Evolutionary conservation across 169 alveolate genomes (phyloP).

Genomic region (Plasmodium gaboni): DNA sequence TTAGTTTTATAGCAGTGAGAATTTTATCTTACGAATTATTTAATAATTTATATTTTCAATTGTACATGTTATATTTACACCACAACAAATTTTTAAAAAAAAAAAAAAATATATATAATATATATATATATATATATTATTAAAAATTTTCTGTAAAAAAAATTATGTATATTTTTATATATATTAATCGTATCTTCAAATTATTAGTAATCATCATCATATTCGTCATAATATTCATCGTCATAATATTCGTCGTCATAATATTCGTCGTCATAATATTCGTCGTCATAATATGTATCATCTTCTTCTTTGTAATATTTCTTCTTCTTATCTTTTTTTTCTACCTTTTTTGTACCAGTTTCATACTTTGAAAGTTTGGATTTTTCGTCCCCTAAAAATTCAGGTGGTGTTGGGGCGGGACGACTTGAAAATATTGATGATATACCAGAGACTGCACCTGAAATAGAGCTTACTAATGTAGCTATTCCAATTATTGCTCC

Average conservation of each 20-base stretch:
- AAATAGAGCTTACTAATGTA: constrained; percentile 29
- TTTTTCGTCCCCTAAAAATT: constrained; percentile 46
- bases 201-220: no score
- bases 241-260: not conserved
- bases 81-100: no score
- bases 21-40: no score
- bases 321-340: not conserved
- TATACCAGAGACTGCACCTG: constrained; percentile 73
- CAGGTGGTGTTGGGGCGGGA: constrained; percentile 53
- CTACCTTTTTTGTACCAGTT: not conserved
- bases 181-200: no score
- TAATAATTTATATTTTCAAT: no score
- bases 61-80: no score
- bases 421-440: constrained; percentile 24
- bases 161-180: no score
- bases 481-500: constrained; percentile 23
- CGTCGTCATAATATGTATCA: not conserved
- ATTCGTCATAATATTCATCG: no score
- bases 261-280: not conserved
- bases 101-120: no score
- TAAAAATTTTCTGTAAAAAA: no score
- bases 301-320: not conserved
- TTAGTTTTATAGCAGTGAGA: no score
- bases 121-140: no score
- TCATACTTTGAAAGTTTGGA: constrained; percentile 20